Conservation (phyloP, 345 rosid species). For the Gossypium bickii region DNA sequence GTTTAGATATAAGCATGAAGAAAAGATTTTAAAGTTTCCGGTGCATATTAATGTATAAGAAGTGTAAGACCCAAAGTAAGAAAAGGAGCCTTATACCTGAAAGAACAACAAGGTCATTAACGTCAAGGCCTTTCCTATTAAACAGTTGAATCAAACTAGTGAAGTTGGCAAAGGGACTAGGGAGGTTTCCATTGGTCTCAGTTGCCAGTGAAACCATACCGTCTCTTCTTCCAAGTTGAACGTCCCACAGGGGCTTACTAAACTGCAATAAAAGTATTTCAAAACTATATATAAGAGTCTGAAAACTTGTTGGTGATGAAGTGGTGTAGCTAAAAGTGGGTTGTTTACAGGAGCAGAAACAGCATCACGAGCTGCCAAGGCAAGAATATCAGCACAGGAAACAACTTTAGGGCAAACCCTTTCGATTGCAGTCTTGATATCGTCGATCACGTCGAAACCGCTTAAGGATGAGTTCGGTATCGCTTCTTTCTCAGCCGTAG, state of each 20-base stretch:
- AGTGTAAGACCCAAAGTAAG: neutral
- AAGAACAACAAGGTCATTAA: constrained; percentile 46
- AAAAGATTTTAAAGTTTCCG: too few relatives aligned
- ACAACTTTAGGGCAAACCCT: constrained; percentile 41
- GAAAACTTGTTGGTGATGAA: neutral
- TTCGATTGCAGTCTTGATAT: constrained; percentile 45
- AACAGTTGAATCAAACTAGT: constrained; percentile 31
- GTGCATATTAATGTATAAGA: neutral
- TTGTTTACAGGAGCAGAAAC: constrained; percentile 42
- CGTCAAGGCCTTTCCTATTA: constrained; percentile 32
- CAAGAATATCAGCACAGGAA: constrained; percentile 58
- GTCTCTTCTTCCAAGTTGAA: constrained; percentile 57
- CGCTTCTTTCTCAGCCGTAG: constrained; percentile 48
- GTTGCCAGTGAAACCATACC: constrained; percentile 44
- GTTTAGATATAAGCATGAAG: too few relatives aligned
- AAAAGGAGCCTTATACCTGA: constrained; percentile 35
- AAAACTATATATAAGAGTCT: neutral
- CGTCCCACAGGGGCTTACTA: constrained; percentile 41
- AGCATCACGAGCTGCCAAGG: constrained; percentile 61
- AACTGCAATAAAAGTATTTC: constrained; percentile 32
- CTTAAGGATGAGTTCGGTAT: constrained; percentile 39
- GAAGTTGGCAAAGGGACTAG: constrained; percentile 42
- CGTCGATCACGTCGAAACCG: constrained; percentile 60
- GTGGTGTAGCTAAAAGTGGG: neutral
- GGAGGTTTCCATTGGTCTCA: constrained; percentile 41